A percentile compares a stretch with the other conserved stretches of the same genome.
Conservation (phyloP, 2,329 filamentous ascomycete species). For the Penicillium sp. region DNA sequence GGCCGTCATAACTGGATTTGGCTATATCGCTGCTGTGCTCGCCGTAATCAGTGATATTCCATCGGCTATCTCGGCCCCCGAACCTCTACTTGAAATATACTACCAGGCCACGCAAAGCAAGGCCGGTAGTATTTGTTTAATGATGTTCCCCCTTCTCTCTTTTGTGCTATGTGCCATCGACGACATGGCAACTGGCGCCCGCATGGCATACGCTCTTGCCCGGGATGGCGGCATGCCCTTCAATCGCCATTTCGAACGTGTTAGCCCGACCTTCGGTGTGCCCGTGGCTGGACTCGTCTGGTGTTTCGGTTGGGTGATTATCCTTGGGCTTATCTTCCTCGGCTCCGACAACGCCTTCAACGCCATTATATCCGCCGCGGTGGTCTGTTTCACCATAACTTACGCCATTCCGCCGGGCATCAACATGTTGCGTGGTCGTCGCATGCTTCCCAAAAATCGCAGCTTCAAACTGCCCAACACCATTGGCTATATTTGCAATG, state of each 20-base stretch:
- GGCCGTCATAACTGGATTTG: constrained; percentile 52
- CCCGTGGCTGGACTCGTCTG: constrained; percentile 54
- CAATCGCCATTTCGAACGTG: constrained; percentile 46
- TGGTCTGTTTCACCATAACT: constrained; percentile 58
- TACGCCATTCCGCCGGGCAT: constrained; percentile 53
- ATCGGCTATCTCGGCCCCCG: not conserved
- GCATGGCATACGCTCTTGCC: constrained; percentile 57
- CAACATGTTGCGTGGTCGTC: constrained; percentile 54
- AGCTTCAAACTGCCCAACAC: constrained; percentile 52
- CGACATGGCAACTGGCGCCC: constrained; percentile 54
- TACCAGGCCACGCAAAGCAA: not conserved
- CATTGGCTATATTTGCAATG: constrained; percentile 47
- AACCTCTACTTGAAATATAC: not conserved
- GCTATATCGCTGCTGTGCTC: constrained; percentile 56
- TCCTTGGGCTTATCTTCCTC: constrained; percentile 56
- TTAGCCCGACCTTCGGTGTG: constrained; percentile 54
- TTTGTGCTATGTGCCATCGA: constrained; percentile 57
- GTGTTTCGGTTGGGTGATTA: constrained; percentile 51
- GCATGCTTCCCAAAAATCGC: constrained; percentile 51
- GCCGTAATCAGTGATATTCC: constrained; percentile 44
- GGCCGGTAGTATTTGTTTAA: constrained; percentile 49
- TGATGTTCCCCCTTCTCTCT: constrained; percentile 59
- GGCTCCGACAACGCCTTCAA: constrained; percentile 57
- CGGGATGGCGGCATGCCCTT: constrained; percentile 53
- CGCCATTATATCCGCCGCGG: constrained; percentile 58